Evolutionary conservation across 306 rosid genomes (phyloP).

Genomic region (Cucumis cinereus): DNA sequence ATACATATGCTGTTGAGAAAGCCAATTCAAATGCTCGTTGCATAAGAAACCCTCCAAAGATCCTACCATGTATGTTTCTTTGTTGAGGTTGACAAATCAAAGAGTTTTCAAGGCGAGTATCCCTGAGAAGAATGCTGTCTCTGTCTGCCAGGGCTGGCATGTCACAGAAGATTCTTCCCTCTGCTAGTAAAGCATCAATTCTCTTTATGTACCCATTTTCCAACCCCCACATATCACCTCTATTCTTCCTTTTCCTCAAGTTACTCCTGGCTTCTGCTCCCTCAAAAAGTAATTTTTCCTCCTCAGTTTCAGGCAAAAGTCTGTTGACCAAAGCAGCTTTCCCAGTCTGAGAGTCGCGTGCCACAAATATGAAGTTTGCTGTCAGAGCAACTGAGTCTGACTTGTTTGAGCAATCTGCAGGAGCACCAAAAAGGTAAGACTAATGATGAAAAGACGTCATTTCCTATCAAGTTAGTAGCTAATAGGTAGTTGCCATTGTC

Average conservation of each 20-base stretch:
- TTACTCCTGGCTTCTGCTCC: slow-evolving; percentile 72
- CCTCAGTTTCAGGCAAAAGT: slow-evolving; percentile 56
- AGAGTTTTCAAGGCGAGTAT: slow-evolving; percentile 70
- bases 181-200: slow-evolving; percentile 41
- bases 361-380: slow-evolving; percentile 94
- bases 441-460: neutral
- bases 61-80: slow-evolving; percentile 91
- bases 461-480: neutral
- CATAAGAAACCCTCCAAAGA: slow-evolving; percentile 95
- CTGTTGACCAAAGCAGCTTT: slow-evolving; percentile 89
- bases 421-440: neutral
- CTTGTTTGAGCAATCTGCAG: slow-evolving; percentile 27
- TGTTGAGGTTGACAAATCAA: slow-evolving; percentile 94
- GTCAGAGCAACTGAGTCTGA: slow-evolving; percentile 52
- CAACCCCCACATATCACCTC: slow-evolving; percentile 22
- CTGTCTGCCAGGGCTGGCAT: slow-evolving; percentile 93
- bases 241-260: slow-evolving; percentile 51
- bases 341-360: slow-evolving; percentile 78
- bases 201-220: slow-evolving; percentile 19
- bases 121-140: slow-evolving; percentile 80
- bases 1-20: slow-evolving; percentile 81
- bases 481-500: neutral
- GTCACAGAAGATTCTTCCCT: slow-evolving; percentile 72
- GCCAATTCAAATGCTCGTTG: slow-evolving; percentile 93
- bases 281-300: slow-evolving; percentile 48